phyloP scores from a whole-genome alignment of 768 basidiomycete species.

The Melanogaster broomeanus region DNA sequence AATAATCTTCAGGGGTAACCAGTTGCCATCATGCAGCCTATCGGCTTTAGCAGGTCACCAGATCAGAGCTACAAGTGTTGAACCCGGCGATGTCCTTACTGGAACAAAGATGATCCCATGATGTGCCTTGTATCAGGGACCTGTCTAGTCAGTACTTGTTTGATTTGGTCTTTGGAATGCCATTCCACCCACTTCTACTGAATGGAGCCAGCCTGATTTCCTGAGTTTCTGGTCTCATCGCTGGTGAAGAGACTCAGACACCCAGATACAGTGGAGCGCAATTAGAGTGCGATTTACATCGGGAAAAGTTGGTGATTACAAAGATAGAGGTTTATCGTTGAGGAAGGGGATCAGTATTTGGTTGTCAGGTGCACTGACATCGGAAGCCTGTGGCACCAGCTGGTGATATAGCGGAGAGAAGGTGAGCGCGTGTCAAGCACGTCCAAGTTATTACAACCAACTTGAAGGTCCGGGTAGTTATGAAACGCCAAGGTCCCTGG shows the following conservation, averaged over 20 bases:
- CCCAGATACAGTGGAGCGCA: not conserved
- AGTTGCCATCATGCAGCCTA: not conserved
- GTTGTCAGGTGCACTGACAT: not conserved
- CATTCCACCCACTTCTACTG: not conserved
- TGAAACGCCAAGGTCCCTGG: too few species aligned
- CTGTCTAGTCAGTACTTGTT: not conserved
- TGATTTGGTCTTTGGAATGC: too few species aligned
- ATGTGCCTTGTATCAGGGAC: not conserved
- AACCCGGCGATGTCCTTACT: not conserved
- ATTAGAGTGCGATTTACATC: constrained; percentile 1
- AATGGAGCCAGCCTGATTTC: not conserved
- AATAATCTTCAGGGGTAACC: constrained; percentile 4
- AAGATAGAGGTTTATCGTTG: not conserved
- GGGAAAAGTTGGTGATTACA: not conserved
- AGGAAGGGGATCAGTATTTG: not conserved
- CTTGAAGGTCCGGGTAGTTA: too few species aligned
- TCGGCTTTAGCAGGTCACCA: not conserved
- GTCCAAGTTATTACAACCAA: too few species aligned
- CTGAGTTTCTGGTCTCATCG: not conserved
- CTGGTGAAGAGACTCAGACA: too few species aligned
- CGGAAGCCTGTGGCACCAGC: not conserved
- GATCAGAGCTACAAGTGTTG: too few species aligned
- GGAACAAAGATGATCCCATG: not conserved
- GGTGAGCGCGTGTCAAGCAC: not conserved
- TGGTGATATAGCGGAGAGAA: not conserved